phyloP scores from a whole-genome alignment of 148 eudicot species.

The Linanthus parryae region DNA sequence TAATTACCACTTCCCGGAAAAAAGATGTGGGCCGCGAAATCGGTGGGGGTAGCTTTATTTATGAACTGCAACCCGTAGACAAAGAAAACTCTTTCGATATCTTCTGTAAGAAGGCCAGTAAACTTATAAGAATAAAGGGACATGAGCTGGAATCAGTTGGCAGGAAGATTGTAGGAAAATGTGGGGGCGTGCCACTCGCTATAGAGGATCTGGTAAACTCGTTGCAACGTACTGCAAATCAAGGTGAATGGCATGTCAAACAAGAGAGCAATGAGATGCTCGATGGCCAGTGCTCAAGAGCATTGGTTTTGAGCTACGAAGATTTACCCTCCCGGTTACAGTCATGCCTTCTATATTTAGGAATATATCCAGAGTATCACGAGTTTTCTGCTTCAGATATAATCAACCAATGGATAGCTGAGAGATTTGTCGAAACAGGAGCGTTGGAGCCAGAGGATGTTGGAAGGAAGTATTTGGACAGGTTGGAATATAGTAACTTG shows the following conservation, averaged over 20 bases:
- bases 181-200: slow-evolving; percentile 15
- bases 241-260: slow-evolving; percentile 5
- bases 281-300: not conserved
- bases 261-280: slow-evolving; percentile 4
- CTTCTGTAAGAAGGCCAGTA: not conserved
- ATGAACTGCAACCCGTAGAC: not conserved
- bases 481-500: too few species aligned
- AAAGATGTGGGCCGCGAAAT: slow-evolving; percentile 6
- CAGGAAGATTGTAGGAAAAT: not conserved
- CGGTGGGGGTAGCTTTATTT: slow-evolving; percentile 12
- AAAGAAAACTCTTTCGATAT: slow-evolving; percentile 3
- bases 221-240: not conserved
- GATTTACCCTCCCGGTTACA: slow-evolving; percentile 3
- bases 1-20: slow-evolving; percentile 10
- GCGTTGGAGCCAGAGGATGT: not conserved
- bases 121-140: not conserved
- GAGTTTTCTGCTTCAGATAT: slow-evolving; percentile 5
- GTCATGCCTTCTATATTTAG: slow-evolving; percentile 13
- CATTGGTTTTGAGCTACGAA: slow-evolving; percentile 4
- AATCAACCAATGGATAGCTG: not conserved
- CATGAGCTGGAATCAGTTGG: not conserved
- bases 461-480: slow-evolving; percentile 3
- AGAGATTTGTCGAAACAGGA: not conserved
- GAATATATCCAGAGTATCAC: slow-evolving; percentile 10
- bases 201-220: slow-evolving; percentile 2